Base-by-base conservation (phyloP, 2,329 filamentous ascomycete species). In the Diplodia mutila region DNA sequence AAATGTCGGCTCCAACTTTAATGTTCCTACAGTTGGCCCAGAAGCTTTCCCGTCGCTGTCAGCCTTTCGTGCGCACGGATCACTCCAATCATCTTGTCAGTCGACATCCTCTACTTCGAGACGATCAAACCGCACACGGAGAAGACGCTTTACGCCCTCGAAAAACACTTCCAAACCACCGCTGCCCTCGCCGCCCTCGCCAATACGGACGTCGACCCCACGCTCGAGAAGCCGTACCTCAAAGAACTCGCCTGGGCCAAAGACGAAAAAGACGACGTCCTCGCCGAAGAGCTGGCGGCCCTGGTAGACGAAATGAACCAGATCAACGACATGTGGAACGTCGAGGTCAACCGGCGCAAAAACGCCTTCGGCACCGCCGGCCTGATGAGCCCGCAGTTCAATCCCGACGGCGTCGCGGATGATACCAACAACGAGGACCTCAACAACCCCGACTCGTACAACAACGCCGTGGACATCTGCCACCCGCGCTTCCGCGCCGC, bases 91-190 rank as follows among this genome's bases (percentile, higher is more conserved):
- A n/a, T n/a, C n/a, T n/a, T n/a, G n/a, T n/a, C n/a, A n/a, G n/a
- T 90, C 5, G 90, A 93, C 72, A 82, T 84, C 46, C 78, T 92
- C 8, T 88, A 86, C 69, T 90, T 88, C 21, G 69, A 76, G 0
- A 79, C 88, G 1, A 84, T 87, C 0, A 75, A 82, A 14, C 75
- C 66, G 1, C 78, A 79, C 25, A 75, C 81, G n/a, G 68, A 73
- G 0, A 71, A 74, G 18, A 77, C 77, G 0, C 69, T n/a, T n/a
- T 77, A 8, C 57, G 65, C 0, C 63, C 73, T 83, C 12, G 65
- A 74, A 3, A 57, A 73, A 0, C 53, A 46, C 5, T 67, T 81
- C 7, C 65, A 75, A 0, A 70, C 74, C 2, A 69, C 65, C 14
- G 59, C 25, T 2, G 75, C 70, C 29, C 73, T 76, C 16, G 69